Conservation (phyloP, 257 asterid genomes). For the Solanum etuberosum region DNA sequence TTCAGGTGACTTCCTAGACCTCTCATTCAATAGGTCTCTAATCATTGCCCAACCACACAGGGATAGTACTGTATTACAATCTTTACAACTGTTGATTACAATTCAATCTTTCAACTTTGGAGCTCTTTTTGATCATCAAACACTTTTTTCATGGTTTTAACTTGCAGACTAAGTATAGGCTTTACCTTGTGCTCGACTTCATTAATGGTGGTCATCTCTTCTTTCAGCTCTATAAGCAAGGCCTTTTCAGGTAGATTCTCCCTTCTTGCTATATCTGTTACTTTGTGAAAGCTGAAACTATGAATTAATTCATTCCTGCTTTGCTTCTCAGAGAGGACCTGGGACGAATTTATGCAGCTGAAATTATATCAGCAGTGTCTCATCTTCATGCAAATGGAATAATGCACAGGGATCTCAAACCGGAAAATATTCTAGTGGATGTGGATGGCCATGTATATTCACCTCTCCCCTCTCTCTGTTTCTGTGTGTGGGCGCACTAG, state of each 20-base stretch:
- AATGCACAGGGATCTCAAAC: constrained; percentile 68
- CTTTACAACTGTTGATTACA: not conserved
- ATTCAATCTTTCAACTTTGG: not conserved
- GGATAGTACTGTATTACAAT: not conserved
- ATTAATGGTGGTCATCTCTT: constrained; percentile 70
- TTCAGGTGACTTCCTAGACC: constrained; percentile 31
- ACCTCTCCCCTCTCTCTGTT: not conserved
- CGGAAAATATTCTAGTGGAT: constrained; percentile 54
- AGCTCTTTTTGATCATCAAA: not conserved
- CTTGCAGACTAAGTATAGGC: constrained; percentile 62
- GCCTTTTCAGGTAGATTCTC: constrained; percentile 50
- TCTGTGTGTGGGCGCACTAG: not conserved
- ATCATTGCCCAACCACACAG: not conserved
- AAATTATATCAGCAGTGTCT: constrained; percentile 49
- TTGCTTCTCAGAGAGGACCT: constrained; percentile 42
- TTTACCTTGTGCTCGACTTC: constrained; percentile 68
- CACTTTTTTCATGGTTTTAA: not conserved
- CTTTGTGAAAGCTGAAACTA: not conserved
- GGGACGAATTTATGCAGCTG: constrained; percentile 51
- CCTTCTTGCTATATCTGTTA: not conserved
- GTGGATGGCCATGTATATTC: constrained; percentile 60
- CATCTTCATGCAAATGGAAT: constrained; percentile 59
- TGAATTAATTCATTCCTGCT: not conserved
- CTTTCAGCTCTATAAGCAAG: constrained; percentile 63
- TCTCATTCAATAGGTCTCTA: not conserved